Conservation (phyloP, 345 rosid species). For the Syzygium jambos region DNA sequence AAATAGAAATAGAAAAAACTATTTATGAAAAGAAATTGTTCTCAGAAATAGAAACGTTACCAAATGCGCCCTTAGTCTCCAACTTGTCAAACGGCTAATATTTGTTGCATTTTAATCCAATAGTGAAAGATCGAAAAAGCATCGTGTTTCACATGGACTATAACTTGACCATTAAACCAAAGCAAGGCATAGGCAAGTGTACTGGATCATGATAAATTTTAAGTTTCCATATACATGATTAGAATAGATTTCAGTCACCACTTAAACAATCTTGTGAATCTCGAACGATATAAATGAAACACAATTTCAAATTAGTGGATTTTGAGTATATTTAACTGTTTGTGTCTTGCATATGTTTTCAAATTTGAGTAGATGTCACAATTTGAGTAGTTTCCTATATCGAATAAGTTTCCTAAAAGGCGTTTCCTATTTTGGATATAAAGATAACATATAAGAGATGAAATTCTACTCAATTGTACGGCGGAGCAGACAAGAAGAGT, state of each 20-base stretch:
- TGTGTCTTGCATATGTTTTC: neutral
- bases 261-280: neutral
- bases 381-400: neutral
- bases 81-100: neutral
- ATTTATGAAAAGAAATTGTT: too few species aligned
- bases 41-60: too few species aligned
- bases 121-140: neutral
- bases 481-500: neutral
- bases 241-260: neutral
- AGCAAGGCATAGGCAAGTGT: neutral
- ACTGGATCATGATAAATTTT: neutral
- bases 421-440: neutral
- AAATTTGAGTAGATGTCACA: neutral
- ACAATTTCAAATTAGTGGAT: neutral
- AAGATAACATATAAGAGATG: neutral
- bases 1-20: too few species aligned
- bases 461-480: neutral
- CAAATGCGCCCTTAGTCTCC: too few species aligned
- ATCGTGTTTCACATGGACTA: neutral
- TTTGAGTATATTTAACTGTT: neutral
- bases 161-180: neutral
- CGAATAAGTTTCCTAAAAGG: neutral
- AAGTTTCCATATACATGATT: neutral
- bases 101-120: neutral
- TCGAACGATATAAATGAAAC: neutral